Evolutionary conservation across 768 basidiomycete species (phyloP), one percentile per base, ranked within the genome.

Genomic region (Chiua virens): DNA sequence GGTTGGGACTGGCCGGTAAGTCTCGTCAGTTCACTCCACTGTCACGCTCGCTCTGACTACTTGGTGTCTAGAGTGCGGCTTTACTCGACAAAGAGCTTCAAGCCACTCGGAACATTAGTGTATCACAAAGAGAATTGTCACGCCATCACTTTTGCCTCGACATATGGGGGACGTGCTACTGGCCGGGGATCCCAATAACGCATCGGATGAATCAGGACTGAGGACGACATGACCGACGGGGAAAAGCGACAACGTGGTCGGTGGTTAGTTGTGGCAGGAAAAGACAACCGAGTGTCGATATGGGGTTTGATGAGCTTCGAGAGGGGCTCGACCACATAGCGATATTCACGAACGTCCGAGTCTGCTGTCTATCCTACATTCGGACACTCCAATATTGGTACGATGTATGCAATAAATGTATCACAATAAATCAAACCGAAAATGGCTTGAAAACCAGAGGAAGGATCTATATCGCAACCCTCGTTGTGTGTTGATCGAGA

Each of bases 101-200:
- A 91, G 58, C 70, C 87, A 0, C 84, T 99, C 8, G 96, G 96
- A 6, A 87, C 86, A 5, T 76, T 98, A 8, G 74, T 74, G 22
- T 90, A 92, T 64, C 96, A 98, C 73, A 89, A 90, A 55, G 77
- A 79, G 9, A 79, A 78, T 14, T 87, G 89, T 50, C 89, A 95
- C 57, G 77, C 81, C 5, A 58, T 97, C 18, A 77, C 81, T 4
- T 98, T 98, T 63, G 84, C 87, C 20, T 61, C 71, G 28, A 37
- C 53, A 7, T 54, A 47, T 11, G 11, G 14, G 54, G 50, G 50
- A 47, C 18, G 62, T 4, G 13, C 44, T 5, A 15, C 28, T 14
- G 69, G 60, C 21, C 27, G n/a, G 2, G 13, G 27, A 45, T 20
- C 30, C 30, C 8, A 17, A 18, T 6, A 4, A 13, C 21, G 8